phyloP scores from a whole-genome alignment of 2,329 filamentous ascomycete genomes.

The Pseudogymnoascus sp. region DNA sequence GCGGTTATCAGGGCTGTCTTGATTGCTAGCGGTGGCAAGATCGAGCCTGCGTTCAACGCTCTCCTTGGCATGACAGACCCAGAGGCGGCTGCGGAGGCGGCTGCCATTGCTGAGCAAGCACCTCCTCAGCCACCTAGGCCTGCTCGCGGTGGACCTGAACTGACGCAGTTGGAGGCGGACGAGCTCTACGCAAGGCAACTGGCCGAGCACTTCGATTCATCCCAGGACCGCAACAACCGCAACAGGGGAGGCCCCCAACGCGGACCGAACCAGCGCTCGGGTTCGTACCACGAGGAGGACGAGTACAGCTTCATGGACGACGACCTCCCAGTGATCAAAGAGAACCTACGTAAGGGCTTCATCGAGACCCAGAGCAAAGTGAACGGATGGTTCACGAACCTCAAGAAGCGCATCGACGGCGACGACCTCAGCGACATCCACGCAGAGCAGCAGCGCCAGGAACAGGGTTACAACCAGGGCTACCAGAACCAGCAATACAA shows the following conservation, averaged over 20 bases:
- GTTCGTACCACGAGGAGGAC: constrained; percentile 45
- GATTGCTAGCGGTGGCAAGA: constrained; percentile 71
- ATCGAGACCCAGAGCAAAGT: constrained; percentile 87
- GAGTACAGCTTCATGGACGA: constrained; percentile 94
- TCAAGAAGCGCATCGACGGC: constrained; percentile 91
- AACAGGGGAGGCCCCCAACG: constrained; percentile 35
- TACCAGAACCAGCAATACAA: constrained; percentile 30
- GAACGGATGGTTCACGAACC: constrained; percentile 81
- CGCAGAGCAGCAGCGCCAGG: constrained; percentile 56
- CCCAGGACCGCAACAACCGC: constrained; percentile 42
- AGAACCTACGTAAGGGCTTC: constrained; percentile 92
- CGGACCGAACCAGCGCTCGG: constrained; percentile 38
- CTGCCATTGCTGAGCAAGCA: constrained; percentile 46
- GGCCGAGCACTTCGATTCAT: constrained; percentile 69
- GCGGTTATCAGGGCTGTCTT: constrained; percentile 81
- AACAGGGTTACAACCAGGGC: constrained; percentile 29
- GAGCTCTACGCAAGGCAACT: constrained; percentile 88
- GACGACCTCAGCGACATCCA: constrained; percentile 43
- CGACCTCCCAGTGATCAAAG: constrained; percentile 83
- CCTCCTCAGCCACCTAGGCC: constrained; percentile 76
- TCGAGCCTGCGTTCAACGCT: constrained; percentile 93
- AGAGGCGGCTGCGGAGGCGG: constrained; percentile 50
- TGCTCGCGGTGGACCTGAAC: constrained; percentile 42
- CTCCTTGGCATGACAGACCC: constrained; percentile 77
- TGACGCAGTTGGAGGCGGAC: constrained; percentile 80